A percentile compares a stretch with the other conserved stretches of the same genome.
phyloP scores from a whole-genome alignment of 495 filamentous ascomycete species.

The Xylaria flabelliformis region DNA sequence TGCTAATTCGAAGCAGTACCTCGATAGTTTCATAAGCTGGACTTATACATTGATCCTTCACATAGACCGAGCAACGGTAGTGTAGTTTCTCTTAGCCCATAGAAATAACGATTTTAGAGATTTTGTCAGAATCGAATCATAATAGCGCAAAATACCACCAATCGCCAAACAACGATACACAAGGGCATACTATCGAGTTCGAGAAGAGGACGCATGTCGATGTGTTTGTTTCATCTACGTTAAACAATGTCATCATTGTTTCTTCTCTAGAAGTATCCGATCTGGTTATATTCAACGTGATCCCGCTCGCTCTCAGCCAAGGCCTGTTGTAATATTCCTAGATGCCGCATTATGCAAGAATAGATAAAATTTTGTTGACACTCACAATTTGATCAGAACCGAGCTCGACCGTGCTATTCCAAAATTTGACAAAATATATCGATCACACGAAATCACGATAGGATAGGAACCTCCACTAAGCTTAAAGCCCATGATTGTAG shows the following conservation, averaged over 20 bases:
- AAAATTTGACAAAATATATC: background rate
- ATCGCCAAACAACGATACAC: background rate
- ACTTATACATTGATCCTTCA: no score
- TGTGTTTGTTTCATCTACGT: no score
- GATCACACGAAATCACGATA: background rate
- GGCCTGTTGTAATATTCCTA: background rate
- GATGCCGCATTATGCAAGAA: background rate
- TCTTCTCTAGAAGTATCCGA: no score
- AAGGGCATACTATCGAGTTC: background rate
- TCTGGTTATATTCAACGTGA: background rate
- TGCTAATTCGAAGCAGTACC: no score
- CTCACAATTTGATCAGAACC: background rate
- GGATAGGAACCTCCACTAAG: background rate
- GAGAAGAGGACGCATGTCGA: no score
- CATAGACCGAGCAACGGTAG: background rate
- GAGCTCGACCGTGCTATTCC: background rate
- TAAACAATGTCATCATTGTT: no score
- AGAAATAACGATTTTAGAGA: background rate
- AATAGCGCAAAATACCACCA: background rate
- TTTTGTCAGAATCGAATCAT: background rate
- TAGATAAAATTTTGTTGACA: background rate
- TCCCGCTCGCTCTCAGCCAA: background rate
- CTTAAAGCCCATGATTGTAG: no score
- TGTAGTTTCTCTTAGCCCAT: background rate
- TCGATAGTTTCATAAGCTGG: no score